A percentile compares a stretch with the other conserved stretches of the same genome.
Conservation (phyloP, 495 filamentous ascomycete species). For the Neurospora sp. region DNA sequence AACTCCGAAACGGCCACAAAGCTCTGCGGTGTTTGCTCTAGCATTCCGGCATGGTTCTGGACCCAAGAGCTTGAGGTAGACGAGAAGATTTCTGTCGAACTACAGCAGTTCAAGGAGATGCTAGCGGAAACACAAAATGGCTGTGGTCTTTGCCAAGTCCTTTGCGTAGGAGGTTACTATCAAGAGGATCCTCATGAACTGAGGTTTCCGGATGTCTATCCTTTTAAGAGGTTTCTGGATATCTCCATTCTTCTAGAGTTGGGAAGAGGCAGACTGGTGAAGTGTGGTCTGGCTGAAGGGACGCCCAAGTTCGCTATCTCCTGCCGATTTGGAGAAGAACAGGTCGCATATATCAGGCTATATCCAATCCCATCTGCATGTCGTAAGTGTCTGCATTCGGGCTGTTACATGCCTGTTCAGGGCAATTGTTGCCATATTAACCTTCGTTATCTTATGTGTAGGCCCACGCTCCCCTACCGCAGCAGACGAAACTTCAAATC, state of each 20-base stretch:
- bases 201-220: no score
- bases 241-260: no score
- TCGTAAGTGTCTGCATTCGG: not conserved
- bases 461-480: not conserved
- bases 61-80: not conserved
- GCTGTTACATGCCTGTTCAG: not conserved
- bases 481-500: not conserved
- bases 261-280: no score
- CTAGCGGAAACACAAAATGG: not conserved
- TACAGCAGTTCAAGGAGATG: not conserved
- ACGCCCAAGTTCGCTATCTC: no score
- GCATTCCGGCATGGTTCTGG: not conserved
- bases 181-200: no score
- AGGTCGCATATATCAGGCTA: no score
- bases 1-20: not conserved
- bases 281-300: no score
- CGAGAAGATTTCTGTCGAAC: not conserved
- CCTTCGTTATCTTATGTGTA: accelerated
- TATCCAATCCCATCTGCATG: not conserved
- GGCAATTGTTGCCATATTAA: not conserved
- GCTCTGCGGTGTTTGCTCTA: not conserved
- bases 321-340: no score
- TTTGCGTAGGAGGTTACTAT: no score
- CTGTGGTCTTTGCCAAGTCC: not conserved
- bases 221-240: no score